Base-by-base conservation (phyloP, 2,329 filamentous ascomycete genomes). In the Simplicillium aogashimaense region DNA sequence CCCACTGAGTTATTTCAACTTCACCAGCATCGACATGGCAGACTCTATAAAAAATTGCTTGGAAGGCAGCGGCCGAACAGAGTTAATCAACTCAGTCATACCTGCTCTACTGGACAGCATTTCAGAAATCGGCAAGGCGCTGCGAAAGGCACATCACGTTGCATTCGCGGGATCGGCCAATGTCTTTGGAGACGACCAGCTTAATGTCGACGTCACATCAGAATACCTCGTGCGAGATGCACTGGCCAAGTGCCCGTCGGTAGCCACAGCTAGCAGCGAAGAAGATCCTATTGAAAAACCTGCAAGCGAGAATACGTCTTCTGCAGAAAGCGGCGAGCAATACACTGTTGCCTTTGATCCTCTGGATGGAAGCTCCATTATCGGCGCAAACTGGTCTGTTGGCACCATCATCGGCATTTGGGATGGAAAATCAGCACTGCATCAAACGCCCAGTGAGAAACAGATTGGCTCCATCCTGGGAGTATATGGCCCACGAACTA, bases 291-390 rank as follows among this genome's bases (percentile, higher is more conserved):
- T 74, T 1, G 75, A 78, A 54, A 55, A 55, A 43, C 16, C 54
- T 29, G 20, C 20, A 6, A 9, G 20, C 5, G 20, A 6, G 9
- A 25, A 25, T 25, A 9, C 9, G 20, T 47, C 59, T 39, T 32
- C 45, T 30, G 44, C 52, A 41, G 38, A 29, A 33, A 31, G 12
- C 20, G 37, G 39, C 9, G 70, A 77, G 47, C 51, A 58, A 20
- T 81, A 81, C 55, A 70, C 75, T 0, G 56, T 79, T 8, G 76
- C 74, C 0, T 81, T 81, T 47, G 77, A 81, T 47, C 77, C 77
- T 0, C 66, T 81, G 0, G 77, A 81, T 47, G 77, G 77, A 10
- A 76, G 71, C 54, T 79, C 72, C 45, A 76, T 77, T 49, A 74
- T 77, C 34, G 69, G 63, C 1, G 64, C 73, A 2, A 76, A 76